phyloP scores from a whole-genome alignment of 257 asterid genomes.

The Leptodermis oblonga region DNA sequence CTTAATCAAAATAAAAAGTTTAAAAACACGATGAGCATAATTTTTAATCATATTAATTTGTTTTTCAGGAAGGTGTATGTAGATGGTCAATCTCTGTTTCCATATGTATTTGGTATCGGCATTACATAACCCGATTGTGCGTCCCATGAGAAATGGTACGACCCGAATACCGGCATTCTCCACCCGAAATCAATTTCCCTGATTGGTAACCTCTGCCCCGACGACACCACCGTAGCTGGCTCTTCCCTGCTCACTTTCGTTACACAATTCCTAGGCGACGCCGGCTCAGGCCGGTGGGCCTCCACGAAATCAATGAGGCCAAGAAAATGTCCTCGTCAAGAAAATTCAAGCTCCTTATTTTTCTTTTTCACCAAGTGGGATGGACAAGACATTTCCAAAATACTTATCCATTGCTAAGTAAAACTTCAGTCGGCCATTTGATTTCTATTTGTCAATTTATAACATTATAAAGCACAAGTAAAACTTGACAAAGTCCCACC shows the following conservation, averaged over 20 bases:
- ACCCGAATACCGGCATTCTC: constrained; percentile 54
- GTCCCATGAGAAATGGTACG: constrained; percentile 69
- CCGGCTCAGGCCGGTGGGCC: constrained; percentile 55
- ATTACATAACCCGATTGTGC: constrained; percentile 63
- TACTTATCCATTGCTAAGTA: constrained; percentile 24
- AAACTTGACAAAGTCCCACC: no score
- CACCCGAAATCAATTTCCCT: constrained; percentile 55
- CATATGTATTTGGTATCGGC: constrained; percentile 61
- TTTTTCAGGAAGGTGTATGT: constrained; percentile 46
- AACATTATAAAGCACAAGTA: no score
- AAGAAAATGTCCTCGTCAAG: constrained; percentile 45
- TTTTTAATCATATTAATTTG: constrained; percentile 49
- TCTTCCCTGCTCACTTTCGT: constrained; percentile 32
- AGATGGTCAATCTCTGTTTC: constrained; percentile 73
- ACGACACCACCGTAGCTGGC: constrained; percentile 60
- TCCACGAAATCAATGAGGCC: constrained; percentile 73
- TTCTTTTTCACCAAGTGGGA: constrained; percentile 54
- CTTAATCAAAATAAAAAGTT: constrained; percentile 14
- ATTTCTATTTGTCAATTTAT: no score
- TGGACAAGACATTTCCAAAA: constrained; percentile 63
- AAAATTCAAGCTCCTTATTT: constrained; percentile 33
- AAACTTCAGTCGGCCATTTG: no score
- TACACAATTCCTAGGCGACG: constrained; percentile 39
- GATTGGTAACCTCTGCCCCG: constrained; percentile 47
- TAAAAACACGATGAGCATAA: constrained; percentile 36